Conservation (phyloP, 2,329 filamentous ascomycete species). For the Ophiostoma angusticollis region DNA sequence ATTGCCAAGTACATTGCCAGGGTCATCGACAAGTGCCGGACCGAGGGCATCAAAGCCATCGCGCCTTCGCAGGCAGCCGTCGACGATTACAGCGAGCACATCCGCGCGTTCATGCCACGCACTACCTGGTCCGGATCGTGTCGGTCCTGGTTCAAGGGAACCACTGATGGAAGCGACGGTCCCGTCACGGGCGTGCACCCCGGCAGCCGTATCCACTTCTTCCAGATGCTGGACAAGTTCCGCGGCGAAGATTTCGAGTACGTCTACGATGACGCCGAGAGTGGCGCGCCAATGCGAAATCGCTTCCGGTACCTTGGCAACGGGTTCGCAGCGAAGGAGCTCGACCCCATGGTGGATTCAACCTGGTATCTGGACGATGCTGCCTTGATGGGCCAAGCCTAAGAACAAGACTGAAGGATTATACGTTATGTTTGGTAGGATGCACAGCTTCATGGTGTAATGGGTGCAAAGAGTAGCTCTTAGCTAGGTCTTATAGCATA, state of each 20-base stretch:
- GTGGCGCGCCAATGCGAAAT: constrained; percentile 21
- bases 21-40: constrained; percentile 36
- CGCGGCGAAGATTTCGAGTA: constrained; percentile 42
- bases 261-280: constrained; percentile 23
- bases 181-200: constrained; percentile 38
- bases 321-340: constrained; percentile 36
- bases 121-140: constrained; percentile 36
- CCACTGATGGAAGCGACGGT: constrained; percentile 25
- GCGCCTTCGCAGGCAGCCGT: constrained; percentile 32
- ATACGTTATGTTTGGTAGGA: too few species aligned
- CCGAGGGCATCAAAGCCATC: constrained; percentile 34
- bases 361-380: constrained; percentile 30
- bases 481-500: too few species aligned
- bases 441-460: too few species aligned
- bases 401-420: neutral
- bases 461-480: too few species aligned
- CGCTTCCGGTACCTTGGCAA: constrained; percentile 40
- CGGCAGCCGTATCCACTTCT: constrained; percentile 38
- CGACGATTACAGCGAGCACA: constrained; percentile 37
- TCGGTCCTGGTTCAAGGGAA: constrained; percentile 40
- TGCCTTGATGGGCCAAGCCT: neutral
- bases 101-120: constrained; percentile 37
- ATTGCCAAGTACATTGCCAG: constrained; percentile 39
- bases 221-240: constrained; percentile 38
- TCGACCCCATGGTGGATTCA: constrained; percentile 23